Conservation (phyloP, 2,329 filamentous ascomycete genomes). For the Talaromyces atroroseus region DNA sequence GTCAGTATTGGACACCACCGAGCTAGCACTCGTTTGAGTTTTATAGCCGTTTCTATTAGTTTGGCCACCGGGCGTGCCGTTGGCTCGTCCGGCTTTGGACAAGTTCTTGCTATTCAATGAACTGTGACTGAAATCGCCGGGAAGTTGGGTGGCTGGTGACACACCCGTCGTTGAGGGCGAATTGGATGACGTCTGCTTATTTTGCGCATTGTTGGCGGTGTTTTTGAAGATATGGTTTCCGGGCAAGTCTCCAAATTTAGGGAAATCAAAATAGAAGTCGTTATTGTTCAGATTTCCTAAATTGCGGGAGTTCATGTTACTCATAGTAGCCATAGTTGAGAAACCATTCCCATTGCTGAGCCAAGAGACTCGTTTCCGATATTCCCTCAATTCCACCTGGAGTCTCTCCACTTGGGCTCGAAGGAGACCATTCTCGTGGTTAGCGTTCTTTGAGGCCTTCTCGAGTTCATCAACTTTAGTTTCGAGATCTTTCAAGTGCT, state of each 20-base stretch:
- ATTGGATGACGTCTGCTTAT: conserved; percentile 23
- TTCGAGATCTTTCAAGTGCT: conserved; percentile 53
- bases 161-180: conserved; percentile 23
- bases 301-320: conserved; percentile 41
- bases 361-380: conserved; percentile 76
- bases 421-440: conserved; percentile 77
- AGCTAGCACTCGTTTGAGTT: conserved; percentile 21
- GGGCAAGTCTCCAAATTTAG: conserved; percentile 77
- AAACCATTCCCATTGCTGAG: conserved; percentile 44
- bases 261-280: conserved; percentile 94
- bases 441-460: conserved; percentile 75
- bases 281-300: conserved; percentile 62
- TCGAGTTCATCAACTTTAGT: conserved; percentile 60
- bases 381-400: conserved; percentile 78
- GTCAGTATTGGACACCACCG: conserved; percentile 37
- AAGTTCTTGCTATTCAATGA: conserved; percentile 13
- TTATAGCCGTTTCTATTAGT: conserved; percentile 17
- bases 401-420: conserved; percentile 85
- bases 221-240: conserved; percentile 50
- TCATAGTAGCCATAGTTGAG: conserved; percentile 46
- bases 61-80: conserved; percentile 5
- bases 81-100: conserved; percentile 12
- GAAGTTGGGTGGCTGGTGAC: conserved; percentile 19
- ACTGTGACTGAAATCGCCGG: conserved; percentile 28
- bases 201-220: conserved; percentile 27